Conservation (phyloP, 1,284 basidiomycete species). For the Cutaneotrichosporon sp. region DNA sequence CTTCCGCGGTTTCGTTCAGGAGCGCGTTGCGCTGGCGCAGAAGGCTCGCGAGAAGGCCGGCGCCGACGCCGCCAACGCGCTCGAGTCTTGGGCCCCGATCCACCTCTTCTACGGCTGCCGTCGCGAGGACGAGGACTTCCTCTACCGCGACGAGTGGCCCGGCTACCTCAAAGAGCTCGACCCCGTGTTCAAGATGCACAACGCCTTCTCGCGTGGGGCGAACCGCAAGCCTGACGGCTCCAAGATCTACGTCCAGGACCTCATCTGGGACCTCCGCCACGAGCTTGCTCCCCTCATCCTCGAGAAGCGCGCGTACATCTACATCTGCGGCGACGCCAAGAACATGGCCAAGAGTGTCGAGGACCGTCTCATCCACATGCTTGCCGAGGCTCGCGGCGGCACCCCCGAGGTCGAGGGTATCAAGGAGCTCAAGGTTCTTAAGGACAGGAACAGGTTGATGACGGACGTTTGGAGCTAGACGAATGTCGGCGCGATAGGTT, state of each 20-base stretch:
- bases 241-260: constrained; percentile 98
- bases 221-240: constrained; percentile 75
- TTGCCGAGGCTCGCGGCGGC: constrained; percentile 93
- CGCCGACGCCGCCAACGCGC: constrained; percentile 73
- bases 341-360: constrained; percentile 95
- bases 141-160: constrained; percentile 95
- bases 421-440: constrained; percentile 88
- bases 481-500: too few species aligned
- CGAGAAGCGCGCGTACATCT: constrained; percentile 90
- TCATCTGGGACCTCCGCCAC: constrained; percentile 81
- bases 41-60: constrained; percentile 93
- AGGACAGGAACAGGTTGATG: constrained; percentile 66
- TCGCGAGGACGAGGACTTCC: constrained; percentile 79
- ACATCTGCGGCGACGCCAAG: constrained; percentile 96
- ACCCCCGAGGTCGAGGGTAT: constrained; percentile 78
- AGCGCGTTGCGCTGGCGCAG: constrained; percentile 90
- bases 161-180: constrained; percentile 80
- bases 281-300: constrained; percentile 84
- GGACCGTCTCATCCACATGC: constrained; percentile 75
- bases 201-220: constrained; percentile 83
- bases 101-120: constrained; percentile 96
- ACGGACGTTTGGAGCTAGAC: constrained; percentile 47
- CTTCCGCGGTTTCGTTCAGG: constrained; percentile 98
- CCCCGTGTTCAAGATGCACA: constrained; percentile 86
- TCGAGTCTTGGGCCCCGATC: constrained; percentile 93